These are phyloP conservation scores for Fusarium sp. DNA, from an alignment of 2,329 filamentous ascomycete genomes.

Conservation along the genomic window DNA sequence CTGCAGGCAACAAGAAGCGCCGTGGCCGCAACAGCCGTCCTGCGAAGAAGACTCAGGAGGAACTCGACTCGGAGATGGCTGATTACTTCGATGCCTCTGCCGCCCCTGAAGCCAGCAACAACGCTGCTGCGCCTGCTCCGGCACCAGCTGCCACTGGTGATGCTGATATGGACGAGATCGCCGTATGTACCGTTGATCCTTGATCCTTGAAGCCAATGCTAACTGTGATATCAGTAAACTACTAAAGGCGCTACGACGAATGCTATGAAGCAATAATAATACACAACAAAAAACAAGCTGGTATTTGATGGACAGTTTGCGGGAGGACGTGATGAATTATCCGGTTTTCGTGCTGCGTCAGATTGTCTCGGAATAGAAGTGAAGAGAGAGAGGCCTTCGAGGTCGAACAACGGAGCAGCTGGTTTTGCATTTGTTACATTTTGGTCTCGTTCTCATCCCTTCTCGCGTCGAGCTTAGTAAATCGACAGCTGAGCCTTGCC, in stretches of 20 bases:
- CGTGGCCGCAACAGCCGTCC: conserved; percentile 70
- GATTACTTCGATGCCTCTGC: conserved; percentile 82
- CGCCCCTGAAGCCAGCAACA: conserved; percentile 60
- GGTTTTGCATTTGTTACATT: conserved; percentile 47
- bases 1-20: conserved; percentile 66
- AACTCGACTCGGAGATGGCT: conserved; percentile 97
- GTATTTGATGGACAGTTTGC: conserved; percentile 26
- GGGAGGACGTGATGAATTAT: conserved; percentile 28
- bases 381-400: conserved; percentile 26
- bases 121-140: conserved; percentile 62
- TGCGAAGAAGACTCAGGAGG: conserved; percentile 90
- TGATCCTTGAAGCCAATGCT: conserved; percentile 6
- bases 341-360: conserved; percentile 37
- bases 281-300: conserved; percentile 44
- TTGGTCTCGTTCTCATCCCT: conserved; percentile 38
- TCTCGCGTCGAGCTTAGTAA: conserved; percentile 13
- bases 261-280: conserved; percentile 31
- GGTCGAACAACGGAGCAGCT: conserved; percentile 41
- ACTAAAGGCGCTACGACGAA: not conserved
- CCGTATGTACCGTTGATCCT: conserved; percentile 51
- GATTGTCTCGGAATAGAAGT: conserved; percentile 39
- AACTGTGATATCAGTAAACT: conserved; percentile 35
- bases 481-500: not conserved
- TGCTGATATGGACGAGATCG: conserved; percentile 76
- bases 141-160: conserved; percentile 65